phyloP scores from a whole-genome alignment of 2,329 filamentous ascomycete genomes.

The Fusarium transvaalense region DNA sequence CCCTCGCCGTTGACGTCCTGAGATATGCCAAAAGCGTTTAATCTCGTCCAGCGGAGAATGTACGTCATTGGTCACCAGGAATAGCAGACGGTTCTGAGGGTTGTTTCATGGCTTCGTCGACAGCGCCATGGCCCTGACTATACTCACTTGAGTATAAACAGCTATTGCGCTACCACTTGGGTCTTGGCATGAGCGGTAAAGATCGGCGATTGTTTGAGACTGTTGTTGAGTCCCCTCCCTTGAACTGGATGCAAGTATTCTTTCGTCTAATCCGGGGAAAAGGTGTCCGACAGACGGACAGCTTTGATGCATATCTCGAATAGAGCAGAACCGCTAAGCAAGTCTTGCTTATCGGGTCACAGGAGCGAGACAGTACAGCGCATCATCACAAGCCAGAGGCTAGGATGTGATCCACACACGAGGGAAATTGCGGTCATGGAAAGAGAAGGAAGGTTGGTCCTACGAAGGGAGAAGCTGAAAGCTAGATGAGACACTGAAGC shows the following conservation, averaged over 20 bases:
- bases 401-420: conserved; percentile 1
- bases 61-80: conserved; percentile 30
- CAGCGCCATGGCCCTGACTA: conserved; percentile 12
- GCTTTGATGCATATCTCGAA: conserved; percentile 7
- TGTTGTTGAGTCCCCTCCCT: conserved; percentile 6
- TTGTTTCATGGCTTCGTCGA: conserved; percentile 17
- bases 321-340: not conserved
- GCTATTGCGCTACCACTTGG: not conserved
- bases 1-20: not conserved
- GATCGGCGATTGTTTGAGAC: conserved; percentile 11
- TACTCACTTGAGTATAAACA: conserved; percentile 29
- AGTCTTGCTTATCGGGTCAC: not conserved
- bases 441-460: conserved; percentile 12
- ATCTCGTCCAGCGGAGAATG: conserved; percentile 8
- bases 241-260: conserved; percentile 16
- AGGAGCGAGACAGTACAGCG: not conserved
- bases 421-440: conserved; percentile 18
- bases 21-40: conserved; percentile 19
- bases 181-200: not conserved
- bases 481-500: conserved; percentile 29
- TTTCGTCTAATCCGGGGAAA: conserved; percentile 20
- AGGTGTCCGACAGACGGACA: not conserved
- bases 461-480: conserved; percentile 38
- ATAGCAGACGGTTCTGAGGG: conserved; percentile 10
- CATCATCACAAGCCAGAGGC: not conserved